These are phyloP conservation scores for Microdochium bolleyi DNA, from an alignment of 2,329 filamentous ascomycete species.

Conservation along the genomic window DNA sequence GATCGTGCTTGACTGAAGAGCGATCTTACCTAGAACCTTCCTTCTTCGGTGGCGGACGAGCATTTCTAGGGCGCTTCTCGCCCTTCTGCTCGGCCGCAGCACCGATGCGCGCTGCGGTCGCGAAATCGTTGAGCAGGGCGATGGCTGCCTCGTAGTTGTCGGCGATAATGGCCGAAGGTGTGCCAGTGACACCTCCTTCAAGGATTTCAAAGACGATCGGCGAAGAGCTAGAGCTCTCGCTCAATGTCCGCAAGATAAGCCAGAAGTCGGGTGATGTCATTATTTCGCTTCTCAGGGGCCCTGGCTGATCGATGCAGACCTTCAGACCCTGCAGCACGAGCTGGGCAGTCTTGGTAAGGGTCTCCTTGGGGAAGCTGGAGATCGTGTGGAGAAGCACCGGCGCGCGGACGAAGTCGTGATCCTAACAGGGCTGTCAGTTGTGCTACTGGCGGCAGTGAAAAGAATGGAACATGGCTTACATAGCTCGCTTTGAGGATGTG, in stretches of 20 bases:
- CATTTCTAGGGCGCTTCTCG: conserved; percentile 38
- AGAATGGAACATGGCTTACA: conserved; percentile 42
- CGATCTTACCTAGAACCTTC: conserved; percentile 45
- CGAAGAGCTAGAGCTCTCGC: conserved; percentile 61
- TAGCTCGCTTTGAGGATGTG: conserved; percentile 77
- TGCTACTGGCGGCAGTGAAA: conserved; percentile 1
- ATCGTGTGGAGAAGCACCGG: conserved; percentile 89
- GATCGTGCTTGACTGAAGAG: neutral
- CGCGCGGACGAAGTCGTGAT: conserved; percentile 84
- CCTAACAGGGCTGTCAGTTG: conserved; percentile 40
- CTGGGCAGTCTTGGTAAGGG: conserved; percentile 66
- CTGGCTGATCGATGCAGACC: conserved; percentile 70
- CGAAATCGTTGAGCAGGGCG: conserved; percentile 79
- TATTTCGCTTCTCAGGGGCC: conserved; percentile 78
- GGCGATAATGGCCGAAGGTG: conserved; percentile 77
- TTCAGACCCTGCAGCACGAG: conserved; percentile 73
- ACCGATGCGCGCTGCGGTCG: conserved; percentile 69
- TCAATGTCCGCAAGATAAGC: conserved; percentile 75
- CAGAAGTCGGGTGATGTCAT: conserved; percentile 97
- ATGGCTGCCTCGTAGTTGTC: conserved; percentile 94
- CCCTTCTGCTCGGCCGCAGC: conserved; percentile 61
- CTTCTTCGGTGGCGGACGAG: conserved; percentile 34
- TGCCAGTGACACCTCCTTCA: conserved; percentile 64
- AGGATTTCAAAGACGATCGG: conserved; percentile 81
- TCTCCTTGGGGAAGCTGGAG: conserved; percentile 73